Conservation (phyloP, 2,329 filamentous ascomycete genomes). For the Sclerotinia sclerotiorum region DNA sequence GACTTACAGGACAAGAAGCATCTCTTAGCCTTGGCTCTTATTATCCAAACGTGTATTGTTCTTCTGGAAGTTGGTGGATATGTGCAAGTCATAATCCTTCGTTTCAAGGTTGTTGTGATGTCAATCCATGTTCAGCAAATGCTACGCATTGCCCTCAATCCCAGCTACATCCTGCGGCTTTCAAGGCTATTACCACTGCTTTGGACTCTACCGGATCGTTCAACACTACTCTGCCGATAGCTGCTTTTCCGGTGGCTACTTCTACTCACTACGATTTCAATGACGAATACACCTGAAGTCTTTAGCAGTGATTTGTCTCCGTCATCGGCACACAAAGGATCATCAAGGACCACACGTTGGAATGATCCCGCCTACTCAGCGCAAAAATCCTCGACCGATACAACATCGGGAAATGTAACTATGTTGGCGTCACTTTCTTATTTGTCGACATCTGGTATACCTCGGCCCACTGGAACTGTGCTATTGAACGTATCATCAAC, state of each 20-base stretch:
- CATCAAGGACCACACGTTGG: not conserved
- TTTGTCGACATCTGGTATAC: not conserved
- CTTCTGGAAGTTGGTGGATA: constrained; percentile 25
- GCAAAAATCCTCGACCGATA: not conserved
- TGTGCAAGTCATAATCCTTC: constrained; percentile 24
- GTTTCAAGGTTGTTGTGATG: constrained; percentile 29
- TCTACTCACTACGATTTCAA: not conserved
- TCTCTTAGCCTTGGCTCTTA: constrained; percentile 19
- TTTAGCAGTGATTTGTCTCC: not conserved
- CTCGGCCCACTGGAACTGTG: not conserved
- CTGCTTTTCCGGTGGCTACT: not conserved
- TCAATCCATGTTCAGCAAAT: constrained; percentile 22
- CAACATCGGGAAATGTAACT: not conserved
- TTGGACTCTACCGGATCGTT: not conserved
- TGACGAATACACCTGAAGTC: not conserved
- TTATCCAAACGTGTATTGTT: constrained; percentile 27
- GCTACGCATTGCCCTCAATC: not conserved
- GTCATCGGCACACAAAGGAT: not conserved
- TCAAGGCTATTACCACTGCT: not conserved
- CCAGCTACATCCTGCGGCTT: constrained; percentile 4
- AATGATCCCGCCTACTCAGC: not conserved
- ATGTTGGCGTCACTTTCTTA: not conserved
- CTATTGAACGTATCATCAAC: not conserved
- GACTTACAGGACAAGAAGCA: not conserved
- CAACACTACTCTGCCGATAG: not conserved